Conservation (phyloP, 139 green algal genomes). For the Zygnema cylindricum region DNA sequence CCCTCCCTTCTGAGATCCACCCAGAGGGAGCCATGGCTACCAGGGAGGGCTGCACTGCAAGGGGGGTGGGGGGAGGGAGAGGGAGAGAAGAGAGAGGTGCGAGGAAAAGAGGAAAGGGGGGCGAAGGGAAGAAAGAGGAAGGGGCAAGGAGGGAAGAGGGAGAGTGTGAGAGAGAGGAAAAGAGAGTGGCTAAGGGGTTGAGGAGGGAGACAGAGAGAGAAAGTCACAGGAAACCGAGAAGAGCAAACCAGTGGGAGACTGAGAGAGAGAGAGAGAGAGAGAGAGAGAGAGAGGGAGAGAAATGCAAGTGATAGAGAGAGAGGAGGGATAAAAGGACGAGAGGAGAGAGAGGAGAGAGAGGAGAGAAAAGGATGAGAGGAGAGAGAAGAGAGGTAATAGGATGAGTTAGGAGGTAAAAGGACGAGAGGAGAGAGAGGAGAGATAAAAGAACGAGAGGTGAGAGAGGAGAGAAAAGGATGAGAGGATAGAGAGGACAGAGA, state of each 20-base stretch:
- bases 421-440: not conserved
- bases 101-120: not conserved
- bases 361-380: not conserved
- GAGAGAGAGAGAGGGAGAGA: slow-evolving; percentile 8
- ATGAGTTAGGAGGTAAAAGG: not conserved
- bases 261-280: not conserved
- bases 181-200: not conserved
- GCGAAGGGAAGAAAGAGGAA: not conserved
- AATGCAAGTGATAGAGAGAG: not conserved
- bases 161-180: not conserved
- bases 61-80: not conserved
- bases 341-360: not conserved
- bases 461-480: not conserved
- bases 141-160: not conserved
- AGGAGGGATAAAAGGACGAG: not conserved
- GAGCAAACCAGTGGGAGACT: not conserved
- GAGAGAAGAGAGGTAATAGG: not conserved
- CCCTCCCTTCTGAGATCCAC: slow-evolving; percentile 19
- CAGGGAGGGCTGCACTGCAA: not conserved
- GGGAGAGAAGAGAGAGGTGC: not conserved
- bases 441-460: not conserved
- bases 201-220: not conserved
- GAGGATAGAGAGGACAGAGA: not conserved
- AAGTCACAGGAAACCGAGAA: not conserved
- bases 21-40: slow-evolving; percentile 23